Evolutionary conservation across 1,139 yeast species (phyloP).

Genomic region (Taiozyma onychis): DNA sequence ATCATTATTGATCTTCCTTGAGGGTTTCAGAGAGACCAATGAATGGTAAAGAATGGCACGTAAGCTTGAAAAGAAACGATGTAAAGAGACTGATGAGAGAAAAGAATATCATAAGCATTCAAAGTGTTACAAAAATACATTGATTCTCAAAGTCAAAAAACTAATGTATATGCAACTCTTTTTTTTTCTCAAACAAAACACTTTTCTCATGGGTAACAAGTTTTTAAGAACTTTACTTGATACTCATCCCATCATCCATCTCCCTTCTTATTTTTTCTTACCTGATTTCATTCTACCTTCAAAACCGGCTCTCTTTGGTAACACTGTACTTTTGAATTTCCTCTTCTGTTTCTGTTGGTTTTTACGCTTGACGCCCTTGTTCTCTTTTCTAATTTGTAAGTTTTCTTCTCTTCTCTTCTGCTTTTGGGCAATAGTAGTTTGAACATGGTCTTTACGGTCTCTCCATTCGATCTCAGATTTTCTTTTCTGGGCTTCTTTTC

Average conservation of each 20-base stretch:
- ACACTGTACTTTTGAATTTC: constrained; percentile 49
- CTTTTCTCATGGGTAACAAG: not conserved
- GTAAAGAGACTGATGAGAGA: not conserved
- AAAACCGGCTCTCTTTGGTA: constrained; percentile 41
- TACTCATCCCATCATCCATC: not conserved
- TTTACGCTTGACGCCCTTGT: constrained; percentile 68
- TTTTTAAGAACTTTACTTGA: not conserved
- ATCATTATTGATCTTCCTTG: not conserved
- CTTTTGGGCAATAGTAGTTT: constrained; percentile 67
- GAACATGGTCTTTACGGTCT: constrained; percentile 76
- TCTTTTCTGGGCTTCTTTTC: constrained; percentile 73
- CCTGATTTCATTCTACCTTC: constrained; percentile 30
- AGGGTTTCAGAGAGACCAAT: not conserved
- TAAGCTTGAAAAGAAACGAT: not conserved
- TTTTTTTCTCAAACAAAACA: not conserved
- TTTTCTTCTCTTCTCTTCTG: constrained; percentile 88
- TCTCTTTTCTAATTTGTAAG: constrained; percentile 71
- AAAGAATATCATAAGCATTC: not conserved
- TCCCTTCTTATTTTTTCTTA: constrained; percentile 5
- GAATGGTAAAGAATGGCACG: not conserved
- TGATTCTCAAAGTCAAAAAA: not conserved
- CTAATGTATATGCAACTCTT: not conserved
- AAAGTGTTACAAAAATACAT: not conserved
- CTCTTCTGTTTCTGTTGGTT: constrained; percentile 61
- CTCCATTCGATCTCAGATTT: constrained; percentile 83